phyloP scores from a whole-genome alignment of 139 green algal genomes.

The Tetradesmus lagerheimii region DNA sequence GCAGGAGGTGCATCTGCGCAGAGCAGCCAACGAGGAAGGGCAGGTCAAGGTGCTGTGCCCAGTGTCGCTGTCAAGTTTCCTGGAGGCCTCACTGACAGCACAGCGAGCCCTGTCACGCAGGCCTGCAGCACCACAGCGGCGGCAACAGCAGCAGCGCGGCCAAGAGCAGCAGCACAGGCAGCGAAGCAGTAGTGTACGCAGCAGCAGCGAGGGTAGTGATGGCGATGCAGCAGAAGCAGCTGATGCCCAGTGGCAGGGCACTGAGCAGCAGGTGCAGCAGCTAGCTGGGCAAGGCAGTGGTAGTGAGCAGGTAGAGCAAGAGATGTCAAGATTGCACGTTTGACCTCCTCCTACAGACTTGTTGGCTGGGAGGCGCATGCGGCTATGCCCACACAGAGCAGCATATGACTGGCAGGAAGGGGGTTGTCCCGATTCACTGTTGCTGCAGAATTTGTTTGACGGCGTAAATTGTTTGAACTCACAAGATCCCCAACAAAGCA shows the following conservation, averaged over 20 bases:
- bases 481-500: no score
- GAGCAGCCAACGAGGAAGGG: slow-evolving; percentile 28
- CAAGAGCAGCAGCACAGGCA: background rate
- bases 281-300: background rate
- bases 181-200: slow-evolving; percentile 14
- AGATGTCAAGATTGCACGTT: background rate
- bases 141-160: background rate
- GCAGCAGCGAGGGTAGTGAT: background rate
- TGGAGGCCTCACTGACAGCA: slow-evolving; percentile 38
- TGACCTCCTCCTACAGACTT: background rate
- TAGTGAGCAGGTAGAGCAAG: background rate
- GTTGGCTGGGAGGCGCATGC: no score
- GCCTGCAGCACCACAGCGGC: slow-evolving; percentile 14
- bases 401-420: no score
- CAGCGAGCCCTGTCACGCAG: slow-evolving; percentile 21
- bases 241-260: background rate
- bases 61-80: slow-evolving; percentile 13
- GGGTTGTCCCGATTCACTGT: no score
- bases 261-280: slow-evolving; percentile 21
- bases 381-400: no score
- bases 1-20: slow-evolving; percentile 29
- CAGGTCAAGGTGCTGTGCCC: background rate
- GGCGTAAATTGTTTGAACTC: no score
- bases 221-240: background rate
- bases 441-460: no score